phyloP scores from a whole-genome alignment of 805 yeast species.

The Nakazawaea ambrosiae region DNA sequence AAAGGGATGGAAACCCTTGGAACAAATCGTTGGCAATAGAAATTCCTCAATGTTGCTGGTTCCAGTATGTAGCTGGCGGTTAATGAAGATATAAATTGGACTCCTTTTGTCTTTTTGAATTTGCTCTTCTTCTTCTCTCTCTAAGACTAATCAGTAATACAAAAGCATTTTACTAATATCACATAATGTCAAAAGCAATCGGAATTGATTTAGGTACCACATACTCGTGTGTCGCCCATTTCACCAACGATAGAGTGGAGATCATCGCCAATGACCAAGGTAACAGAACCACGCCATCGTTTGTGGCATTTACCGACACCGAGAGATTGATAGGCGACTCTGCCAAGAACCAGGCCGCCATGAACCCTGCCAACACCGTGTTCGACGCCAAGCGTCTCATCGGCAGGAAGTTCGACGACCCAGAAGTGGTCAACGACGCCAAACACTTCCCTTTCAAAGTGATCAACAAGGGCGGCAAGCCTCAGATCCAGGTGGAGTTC shows the following conservation, averaged over 20 bases:
- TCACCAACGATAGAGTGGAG: conserved; percentile 87
- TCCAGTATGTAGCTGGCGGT: too few species aligned
- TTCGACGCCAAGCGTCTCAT: conserved; percentile 90
- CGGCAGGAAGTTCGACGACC: conserved; percentile 83
- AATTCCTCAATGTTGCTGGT: too few species aligned
- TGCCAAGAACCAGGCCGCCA: conserved; percentile 95
- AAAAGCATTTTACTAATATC: too few species aligned
- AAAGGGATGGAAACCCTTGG: too few species aligned
- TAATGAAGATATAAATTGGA: too few species aligned
- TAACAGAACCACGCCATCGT: conserved; percentile 96
- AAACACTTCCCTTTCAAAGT: conserved; percentile 93
- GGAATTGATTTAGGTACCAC: conserved; percentile 87
- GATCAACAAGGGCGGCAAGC: conserved; percentile 77
- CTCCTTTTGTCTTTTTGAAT: too few species aligned
- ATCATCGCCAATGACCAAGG: conserved; percentile 98
- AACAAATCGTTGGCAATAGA: too few species aligned
- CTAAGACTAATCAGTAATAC: too few species aligned
- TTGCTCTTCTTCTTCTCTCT: too few species aligned
- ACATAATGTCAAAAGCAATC: conserved; percentile 47
- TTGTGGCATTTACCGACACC: conserved; percentile 87
- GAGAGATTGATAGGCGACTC: conserved; percentile 96
- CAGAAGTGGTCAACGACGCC: conserved; percentile 75
- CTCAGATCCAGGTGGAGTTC: conserved; percentile 84
- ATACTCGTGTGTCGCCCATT: conserved; percentile 94
- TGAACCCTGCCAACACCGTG: conserved; percentile 87